A percentile compares a stretch with the other conserved stretches of the same genome.
phyloP scores from a whole-genome alignment of 2,329 filamentous ascomycete genomes.

The Hypoxylon rubiginosum region DNA sequence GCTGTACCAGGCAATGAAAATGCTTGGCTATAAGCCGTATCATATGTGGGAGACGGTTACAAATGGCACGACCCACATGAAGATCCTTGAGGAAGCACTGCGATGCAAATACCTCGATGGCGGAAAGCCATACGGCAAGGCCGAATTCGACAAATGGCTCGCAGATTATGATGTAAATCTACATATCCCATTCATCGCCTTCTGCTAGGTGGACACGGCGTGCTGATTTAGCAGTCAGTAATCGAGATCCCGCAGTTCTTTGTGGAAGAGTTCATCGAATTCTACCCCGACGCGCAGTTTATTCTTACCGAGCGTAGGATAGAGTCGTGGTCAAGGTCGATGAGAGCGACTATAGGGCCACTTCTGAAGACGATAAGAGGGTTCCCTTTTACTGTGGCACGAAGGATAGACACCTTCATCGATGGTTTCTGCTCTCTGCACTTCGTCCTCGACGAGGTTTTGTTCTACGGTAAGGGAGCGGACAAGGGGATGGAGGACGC shows the following conservation, averaged over 20 bases:
- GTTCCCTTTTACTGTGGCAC: conserved; percentile 47
- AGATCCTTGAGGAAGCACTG: conserved; percentile 41
- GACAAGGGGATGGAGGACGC: conserved; percentile 28
- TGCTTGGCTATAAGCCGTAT: conserved; percentile 44
- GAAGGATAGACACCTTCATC: conserved; percentile 41
- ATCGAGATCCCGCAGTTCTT: conserved; percentile 49
- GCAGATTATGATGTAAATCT: conserved; percentile 43
- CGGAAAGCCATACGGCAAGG: conserved; percentile 44
- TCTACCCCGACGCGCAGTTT: conserved; percentile 52
- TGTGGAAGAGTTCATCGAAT: conserved; percentile 47
- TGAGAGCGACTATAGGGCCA: conserved; percentile 45
- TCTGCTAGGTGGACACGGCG: neutral
- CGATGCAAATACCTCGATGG: conserved; percentile 38
- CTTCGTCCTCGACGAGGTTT: conserved; percentile 24
- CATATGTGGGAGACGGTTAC: conserved; percentile 44
- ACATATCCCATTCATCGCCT: neutral
- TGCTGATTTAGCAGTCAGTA: conserved; percentile 30
- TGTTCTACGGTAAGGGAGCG: conserved; percentile 32
- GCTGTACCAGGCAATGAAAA: conserved; percentile 43
- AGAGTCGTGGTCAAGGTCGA: conserved; percentile 50
- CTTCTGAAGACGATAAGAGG: conserved; percentile 28
- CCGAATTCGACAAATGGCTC: conserved; percentile 47
- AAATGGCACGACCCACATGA: conserved; percentile 32
- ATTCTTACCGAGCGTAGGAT: conserved; percentile 52
- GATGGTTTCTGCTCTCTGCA: conserved; percentile 38